Percentiles rank a stretch among this genome's conserved stretches.
Evolutionary conservation across 75 land plant species (phyloP).

Genomic region (Cupressus sempervirens): DNA sequence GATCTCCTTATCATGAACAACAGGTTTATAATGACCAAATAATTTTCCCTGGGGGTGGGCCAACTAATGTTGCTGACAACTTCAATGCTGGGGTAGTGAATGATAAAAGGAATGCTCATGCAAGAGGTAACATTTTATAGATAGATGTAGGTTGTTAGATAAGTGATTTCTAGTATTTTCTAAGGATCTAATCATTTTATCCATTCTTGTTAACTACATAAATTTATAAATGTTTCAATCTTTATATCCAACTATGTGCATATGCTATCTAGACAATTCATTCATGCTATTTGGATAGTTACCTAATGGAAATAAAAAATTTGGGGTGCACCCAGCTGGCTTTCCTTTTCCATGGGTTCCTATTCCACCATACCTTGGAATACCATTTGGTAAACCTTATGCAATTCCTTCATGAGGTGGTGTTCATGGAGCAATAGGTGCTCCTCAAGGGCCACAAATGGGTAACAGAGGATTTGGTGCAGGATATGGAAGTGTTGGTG

Average conservation of each 20-base stretch:
- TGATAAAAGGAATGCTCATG: slow-evolving; percentile 69
- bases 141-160: not conserved
- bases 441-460: no score
- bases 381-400: slow-evolving; percentile 88
- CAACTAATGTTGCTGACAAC: no score
- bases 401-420: slow-evolving; percentile 95
- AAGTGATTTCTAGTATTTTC: not conserved
- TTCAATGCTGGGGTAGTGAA: no score
- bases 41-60: no score
- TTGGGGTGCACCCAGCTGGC: slow-evolving; percentile 62
- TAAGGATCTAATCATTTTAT: not conserved
- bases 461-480: no score
- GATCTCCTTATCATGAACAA: no score
- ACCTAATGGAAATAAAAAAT: no score
- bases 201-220: not conserved
- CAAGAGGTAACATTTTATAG: slow-evolving; percentile 38
- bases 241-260: no score
- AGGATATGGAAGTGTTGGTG: no score
- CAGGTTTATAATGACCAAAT: no score
- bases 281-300: no score
- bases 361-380: slow-evolving; percentile 75
- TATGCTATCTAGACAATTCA: no score
- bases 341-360: slow-evolving; percentile 73
- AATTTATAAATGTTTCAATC: not conserved
- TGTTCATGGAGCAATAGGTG: slow-evolving; percentile 95